Evolutionary conservation across 768 basidiomycete species (phyloP).

Genomic region (Pluteus cervinus): DNA sequence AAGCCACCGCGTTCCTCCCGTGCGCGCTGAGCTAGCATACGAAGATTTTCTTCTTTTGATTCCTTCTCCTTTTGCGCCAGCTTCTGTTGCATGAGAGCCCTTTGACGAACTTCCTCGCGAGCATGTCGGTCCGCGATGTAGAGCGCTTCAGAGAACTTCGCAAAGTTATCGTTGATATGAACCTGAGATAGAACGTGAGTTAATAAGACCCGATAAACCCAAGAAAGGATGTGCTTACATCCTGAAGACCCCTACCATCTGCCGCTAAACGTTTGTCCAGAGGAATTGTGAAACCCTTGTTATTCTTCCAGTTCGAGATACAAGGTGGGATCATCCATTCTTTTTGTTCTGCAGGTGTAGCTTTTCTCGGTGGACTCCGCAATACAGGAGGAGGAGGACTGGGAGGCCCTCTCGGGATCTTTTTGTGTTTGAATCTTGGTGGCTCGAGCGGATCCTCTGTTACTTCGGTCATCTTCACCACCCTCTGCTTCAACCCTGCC

Average conservation of each 20-base stretch:
- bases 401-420: conserved; percentile 94
- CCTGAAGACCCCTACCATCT: conserved; percentile 96
- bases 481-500: conserved; percentile 78
- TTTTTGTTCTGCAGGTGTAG: conserved; percentile 95
- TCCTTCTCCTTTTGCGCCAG: conserved; percentile 98
- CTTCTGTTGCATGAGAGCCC: conserved; percentile 96
- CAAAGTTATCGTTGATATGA: conserved; percentile 98
- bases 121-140: conserved; percentile 96
- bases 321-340: conserved; percentile 99
- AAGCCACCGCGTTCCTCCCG: conserved; percentile 90
- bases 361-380: conserved; percentile 92
- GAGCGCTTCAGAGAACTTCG: conserved; percentile 95
- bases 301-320: conserved; percentile 99
- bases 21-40: conserved; percentile 90
- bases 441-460: conserved; percentile 98
- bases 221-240: conserved; percentile 49
- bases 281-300: conserved; percentile 99
- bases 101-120: conserved; percentile 95
- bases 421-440: conserved; percentile 97
- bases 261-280: conserved; percentile 97
- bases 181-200: conserved; percentile 49
- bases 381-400: conserved; percentile 95
- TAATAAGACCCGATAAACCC: neutral
- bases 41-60: conserved; percentile 92
- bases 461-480: conserved; percentile 98